These are phyloP conservation scores for Oryza glumipatula DNA, from an alignment of 176 grass and related monocot genomes.

Conservation along the genomic window DNA sequence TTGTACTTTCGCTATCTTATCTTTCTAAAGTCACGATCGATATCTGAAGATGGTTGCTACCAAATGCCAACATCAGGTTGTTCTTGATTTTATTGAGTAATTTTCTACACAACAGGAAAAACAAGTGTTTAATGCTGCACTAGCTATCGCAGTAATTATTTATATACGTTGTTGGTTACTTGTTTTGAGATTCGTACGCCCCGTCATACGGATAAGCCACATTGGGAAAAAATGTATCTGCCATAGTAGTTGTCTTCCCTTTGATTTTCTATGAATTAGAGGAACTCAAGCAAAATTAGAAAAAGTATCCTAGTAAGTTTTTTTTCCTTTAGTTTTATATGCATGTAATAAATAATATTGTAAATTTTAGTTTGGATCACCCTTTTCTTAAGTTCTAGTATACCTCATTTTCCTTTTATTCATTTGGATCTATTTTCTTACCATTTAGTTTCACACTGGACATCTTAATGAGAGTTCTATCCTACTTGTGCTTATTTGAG, in stretches of 20 bases:
- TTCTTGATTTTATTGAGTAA: background rate
- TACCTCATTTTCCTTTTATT: no score
- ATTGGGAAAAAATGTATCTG: background rate
- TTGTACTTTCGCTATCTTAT: background rate
- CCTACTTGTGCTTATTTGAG: no score
- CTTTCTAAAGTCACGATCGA: background rate
- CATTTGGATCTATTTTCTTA: no score
- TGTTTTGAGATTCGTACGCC: no score
- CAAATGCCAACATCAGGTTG: background rate
- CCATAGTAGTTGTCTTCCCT: background rate
- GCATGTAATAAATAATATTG: background rate
- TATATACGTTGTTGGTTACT: background rate
- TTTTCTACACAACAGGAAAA: background rate
- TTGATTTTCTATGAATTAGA: background rate
- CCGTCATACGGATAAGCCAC: background rate
- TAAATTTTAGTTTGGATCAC: no score
- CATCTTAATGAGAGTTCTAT: no score
- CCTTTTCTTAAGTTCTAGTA: no score
- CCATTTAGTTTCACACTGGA: no score
- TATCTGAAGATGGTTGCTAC: background rate
- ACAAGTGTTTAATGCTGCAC: background rate
- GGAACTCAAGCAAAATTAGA: background rate
- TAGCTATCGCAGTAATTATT: background rate
- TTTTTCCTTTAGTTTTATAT: background rate
- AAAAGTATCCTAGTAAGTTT: background rate